phyloP scores from a whole-genome alignment of 2,329 filamentous ascomycete species.

The Cadophora luteo-olivacea region DNA sequence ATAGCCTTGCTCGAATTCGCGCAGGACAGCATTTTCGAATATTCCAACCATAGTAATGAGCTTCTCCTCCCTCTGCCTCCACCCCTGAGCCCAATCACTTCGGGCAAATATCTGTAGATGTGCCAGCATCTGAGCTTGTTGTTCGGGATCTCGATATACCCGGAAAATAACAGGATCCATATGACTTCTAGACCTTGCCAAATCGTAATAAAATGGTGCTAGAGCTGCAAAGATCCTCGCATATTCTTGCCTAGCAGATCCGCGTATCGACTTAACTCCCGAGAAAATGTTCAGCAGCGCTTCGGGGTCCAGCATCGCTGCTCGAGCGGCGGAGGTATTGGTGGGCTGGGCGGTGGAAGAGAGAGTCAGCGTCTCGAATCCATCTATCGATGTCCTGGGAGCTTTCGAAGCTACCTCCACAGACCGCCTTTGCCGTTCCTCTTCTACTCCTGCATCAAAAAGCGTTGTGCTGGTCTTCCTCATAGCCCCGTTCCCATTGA shows the following conservation, averaged over 20 bases:
- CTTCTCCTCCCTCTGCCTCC: slow-evolving; percentile 72
- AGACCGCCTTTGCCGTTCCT: slow-evolving; percentile 58
- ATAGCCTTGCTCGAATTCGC: slow-evolving; percentile 93
- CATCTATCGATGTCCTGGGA: slow-evolving; percentile 58
- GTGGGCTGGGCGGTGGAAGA: slow-evolving; percentile 47
- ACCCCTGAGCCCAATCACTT: slow-evolving; percentile 82
- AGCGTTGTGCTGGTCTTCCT: slow-evolving; percentile 62
- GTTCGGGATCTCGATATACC: slow-evolving; percentile 84
- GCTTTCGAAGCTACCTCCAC: slow-evolving; percentile 38
- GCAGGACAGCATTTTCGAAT: slow-evolving; percentile 88
- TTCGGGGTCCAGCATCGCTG: slow-evolving; percentile 62
- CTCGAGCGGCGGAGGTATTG: slow-evolving; percentile 40
- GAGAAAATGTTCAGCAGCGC: slow-evolving; percentile 73
- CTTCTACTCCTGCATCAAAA: slow-evolving; percentile 76
- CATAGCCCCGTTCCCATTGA: slow-evolving; percentile 36
- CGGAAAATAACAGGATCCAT: slow-evolving; percentile 85
- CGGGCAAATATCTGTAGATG: slow-evolving; percentile 80
- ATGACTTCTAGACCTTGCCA: slow-evolving; percentile 73
- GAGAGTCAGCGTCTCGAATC: slow-evolving; percentile 80
- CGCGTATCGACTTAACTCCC: slow-evolving; percentile 77
- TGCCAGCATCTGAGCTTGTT: slow-evolving; percentile 87
- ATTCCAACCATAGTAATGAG: slow-evolving; percentile 76
- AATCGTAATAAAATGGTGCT: slow-evolving; percentile 86
- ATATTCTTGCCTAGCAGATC: slow-evolving; percentile 87
- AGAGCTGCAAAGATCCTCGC: slow-evolving; percentile 89